Evolutionary conservation across 164 flowering plant genomes (phyloP), one percentile per base, ranked within the genome.

Genomic region (Stephania yunnanensis): DNA sequence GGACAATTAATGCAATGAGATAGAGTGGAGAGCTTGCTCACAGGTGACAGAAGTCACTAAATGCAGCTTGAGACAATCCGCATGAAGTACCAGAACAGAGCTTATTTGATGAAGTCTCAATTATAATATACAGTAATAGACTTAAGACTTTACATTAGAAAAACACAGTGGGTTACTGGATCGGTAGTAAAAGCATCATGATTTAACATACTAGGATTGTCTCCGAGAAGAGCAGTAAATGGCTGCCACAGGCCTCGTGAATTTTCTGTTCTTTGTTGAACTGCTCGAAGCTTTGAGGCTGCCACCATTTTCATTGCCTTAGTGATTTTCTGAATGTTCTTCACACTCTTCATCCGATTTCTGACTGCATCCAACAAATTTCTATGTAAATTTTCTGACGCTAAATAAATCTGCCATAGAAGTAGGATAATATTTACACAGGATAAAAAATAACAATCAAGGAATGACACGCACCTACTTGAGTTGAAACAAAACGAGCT

Each of bases 291-390:
- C 85, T 95, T 95, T 50, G 99, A 95, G 69, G 98, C 99, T 79
- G 99, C 99, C 84, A 95, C 99, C 99, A 95, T 95, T 82, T 95
- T 95, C 99, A 95, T 95, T 17, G 99, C 99, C 90, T 95, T 95
- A 11, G 99, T 95, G 75, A 95, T 95, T 75, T 95, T 95, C 84
- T 95, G 99, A 76, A 95, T 95, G 70, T 87, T 95, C 83, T 86
- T 92, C 5, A 95, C 90, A 92, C 98, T 93, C 89, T 95, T 95
- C 98, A 95, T 95, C 52, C 99, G 87, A 82, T 91, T 95, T 68
- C 99, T 83, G 30, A 95, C 99, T 95, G 87, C 82, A 85, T 30
- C 53, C 29, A 48, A n/a, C n/a, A 58, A 10, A 69, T 3, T 68
- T 10, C 42, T 20, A 20, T 55, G 50, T 17, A 73, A 55, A 77